Evolutionary conservation across 2,329 filamentous ascomycete species (phyloP), one percentile per base, ranked within the genome.

Genomic region (Hymenoscyphus infarciens): DNA sequence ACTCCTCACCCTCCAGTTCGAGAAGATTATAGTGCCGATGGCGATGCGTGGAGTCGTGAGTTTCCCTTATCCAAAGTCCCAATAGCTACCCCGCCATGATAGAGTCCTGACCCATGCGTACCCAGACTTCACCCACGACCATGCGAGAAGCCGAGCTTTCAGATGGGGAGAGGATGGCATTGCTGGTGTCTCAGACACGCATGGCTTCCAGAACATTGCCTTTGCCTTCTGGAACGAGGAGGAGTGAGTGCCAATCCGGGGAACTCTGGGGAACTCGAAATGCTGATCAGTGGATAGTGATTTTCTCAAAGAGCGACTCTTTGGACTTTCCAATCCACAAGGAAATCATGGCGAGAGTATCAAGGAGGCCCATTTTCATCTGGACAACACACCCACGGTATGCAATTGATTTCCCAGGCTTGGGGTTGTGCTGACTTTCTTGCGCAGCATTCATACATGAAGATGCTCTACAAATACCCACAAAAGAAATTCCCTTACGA

Each of bases 191-290:
- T 96, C 67, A n/a, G 93, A 97, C 75, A 92, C 91, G 16, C 94
- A 98, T 74, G 92, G 92, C 65, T 79, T 89, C 61, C 90, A 97
- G 77, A 96, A 98, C 76, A 89, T 98, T 76, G 91, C 90, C 3
- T 97, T 98, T 81, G 87, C 92, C 59, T 98, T 98, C 76, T 98
- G 94, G 94, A 98, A 98, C 75, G 93, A 92, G 76, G 87, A 97
- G 80, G 94, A 98, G 92, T 96, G 75, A 70, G 84, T 77, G 35
- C 19, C 39, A 58, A 60, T 33, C 57, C 33, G 52, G 10, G 56
- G 35, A 19, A 63, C 80, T 86, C 35, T n/a, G 5, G 19, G 42
- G 19, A 49, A 56, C 19, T 27, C 2, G 29, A 19, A 25, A 35
- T 49, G 61, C 68, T 73, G 61, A 74, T 85, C 74, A 59, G 56